Conservation (phyloP, 495 filamentous ascomycete genomes). For the Aspergillus nidulans region DNA sequence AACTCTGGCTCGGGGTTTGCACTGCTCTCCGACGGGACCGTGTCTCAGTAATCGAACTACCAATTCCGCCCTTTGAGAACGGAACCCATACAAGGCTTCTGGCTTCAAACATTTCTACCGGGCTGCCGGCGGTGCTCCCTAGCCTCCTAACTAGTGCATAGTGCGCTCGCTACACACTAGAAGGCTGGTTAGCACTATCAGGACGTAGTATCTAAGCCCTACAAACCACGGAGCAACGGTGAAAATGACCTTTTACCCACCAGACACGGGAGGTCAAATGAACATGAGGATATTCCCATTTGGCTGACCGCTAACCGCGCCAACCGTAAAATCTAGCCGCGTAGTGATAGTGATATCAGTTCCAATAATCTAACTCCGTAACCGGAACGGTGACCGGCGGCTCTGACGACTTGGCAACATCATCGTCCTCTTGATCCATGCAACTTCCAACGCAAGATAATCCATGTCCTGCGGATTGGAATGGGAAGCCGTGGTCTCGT, state of each 20-base stretch:
- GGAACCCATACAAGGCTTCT: not conserved
- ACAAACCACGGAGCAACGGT: not conserved
- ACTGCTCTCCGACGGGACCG: not conserved
- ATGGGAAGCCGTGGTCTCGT: not conserved
- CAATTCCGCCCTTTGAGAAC: not conserved
- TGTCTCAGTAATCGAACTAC: no score
- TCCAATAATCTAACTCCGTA: not conserved
- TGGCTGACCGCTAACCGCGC: not conserved
- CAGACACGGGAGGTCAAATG: not conserved
- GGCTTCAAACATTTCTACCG: not conserved
- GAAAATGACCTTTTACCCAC: not conserved
- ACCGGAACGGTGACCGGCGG: no score
- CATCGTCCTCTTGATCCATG: not conserved
- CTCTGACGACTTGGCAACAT: not conserved
- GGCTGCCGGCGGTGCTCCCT: not conserved
- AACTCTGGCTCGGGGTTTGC: not conserved
- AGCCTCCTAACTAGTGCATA: not conserved
- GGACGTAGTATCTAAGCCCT: not conserved
- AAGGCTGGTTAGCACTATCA: not conserved
- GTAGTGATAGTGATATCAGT: not conserved
- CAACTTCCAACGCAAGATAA: not conserved
- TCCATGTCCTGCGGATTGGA: not conserved
- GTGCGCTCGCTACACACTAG: no score
- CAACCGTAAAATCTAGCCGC: not conserved
- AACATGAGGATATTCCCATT: not conserved